Conservation (phyloP, 1,139 yeast species). For the Yarrowia galli region DNA sequence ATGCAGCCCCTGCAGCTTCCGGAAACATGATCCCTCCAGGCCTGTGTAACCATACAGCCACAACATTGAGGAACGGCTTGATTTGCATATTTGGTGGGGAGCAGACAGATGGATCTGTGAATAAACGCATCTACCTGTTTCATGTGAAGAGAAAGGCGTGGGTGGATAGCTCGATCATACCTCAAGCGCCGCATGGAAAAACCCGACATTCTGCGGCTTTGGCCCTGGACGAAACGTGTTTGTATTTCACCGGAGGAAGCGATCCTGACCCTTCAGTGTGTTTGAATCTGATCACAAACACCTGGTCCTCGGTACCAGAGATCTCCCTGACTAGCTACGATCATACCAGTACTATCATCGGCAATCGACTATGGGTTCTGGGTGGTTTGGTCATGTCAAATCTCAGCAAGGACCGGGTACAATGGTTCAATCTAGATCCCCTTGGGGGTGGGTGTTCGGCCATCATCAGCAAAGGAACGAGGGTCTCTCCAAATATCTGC, state of each 20-base stretch:
- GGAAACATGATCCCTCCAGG: not conserved
- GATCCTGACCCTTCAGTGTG: not conserved
- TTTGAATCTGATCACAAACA: not conserved
- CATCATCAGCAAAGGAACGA: conserved; percentile 2
- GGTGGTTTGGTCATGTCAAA: conserved; percentile 12
- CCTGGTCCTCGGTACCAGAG: conserved; percentile 1
- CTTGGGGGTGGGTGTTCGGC: conserved; percentile 9
- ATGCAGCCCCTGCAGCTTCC: not conserved
- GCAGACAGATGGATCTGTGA: conserved; percentile 4
- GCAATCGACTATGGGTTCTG: conserved; percentile 6
- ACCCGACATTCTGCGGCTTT: conserved; percentile 9
- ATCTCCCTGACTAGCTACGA: conserved; percentile 6
- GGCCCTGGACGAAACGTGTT: not conserved
- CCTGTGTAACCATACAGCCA: conserved; percentile 7
- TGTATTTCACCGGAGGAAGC: conserved; percentile 14
- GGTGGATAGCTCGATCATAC: not conserved
- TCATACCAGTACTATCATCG: conserved; percentile 6
- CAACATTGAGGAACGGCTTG: conserved; percentile 12
- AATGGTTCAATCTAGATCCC: conserved; percentile 1
- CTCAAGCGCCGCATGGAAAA: conserved; percentile 18
- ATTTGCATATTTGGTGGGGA: conserved; percentile 14
- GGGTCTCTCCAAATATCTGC: conserved; percentile 17
- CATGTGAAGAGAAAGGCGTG: not conserved
- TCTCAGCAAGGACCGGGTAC: conserved; percentile 9
- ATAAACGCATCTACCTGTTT: not conserved